These are phyloP conservation scores for Synchytrium microbalum DNA, from an alignment of 371 early-diverging fungal genomes.

Conservation along the genomic window DNA sequence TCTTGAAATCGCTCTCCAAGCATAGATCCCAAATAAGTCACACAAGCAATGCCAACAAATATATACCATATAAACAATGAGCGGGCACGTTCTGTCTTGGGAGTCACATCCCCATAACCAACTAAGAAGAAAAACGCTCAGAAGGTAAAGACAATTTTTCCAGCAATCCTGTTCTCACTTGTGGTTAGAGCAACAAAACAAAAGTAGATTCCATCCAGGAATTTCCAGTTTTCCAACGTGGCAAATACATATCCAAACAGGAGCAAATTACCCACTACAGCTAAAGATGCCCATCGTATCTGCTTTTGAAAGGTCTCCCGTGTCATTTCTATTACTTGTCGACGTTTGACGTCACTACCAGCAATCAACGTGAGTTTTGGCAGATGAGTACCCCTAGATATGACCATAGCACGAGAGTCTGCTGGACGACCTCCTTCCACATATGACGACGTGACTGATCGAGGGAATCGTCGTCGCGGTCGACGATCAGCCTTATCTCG, in stretches of 20 bases:
- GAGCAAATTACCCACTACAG: conserved; percentile 28
- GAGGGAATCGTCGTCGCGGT: background rate
- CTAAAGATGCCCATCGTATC: conserved; percentile 19
- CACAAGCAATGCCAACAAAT: conserved; percentile 31
- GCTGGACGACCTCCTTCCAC: background rate
- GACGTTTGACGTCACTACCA: conserved; percentile 12
- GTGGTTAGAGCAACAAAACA: conserved; percentile 31
- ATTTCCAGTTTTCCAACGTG: conserved; percentile 32
- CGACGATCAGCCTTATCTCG: background rate
- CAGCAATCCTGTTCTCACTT: conserved; percentile 18
- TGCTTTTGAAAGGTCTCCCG: conserved; percentile 24
- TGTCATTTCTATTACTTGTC: conserved; percentile 28
- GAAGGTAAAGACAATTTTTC: background rate
- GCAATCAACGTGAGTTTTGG: conserved; percentile 30
- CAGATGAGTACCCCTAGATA: conserved; percentile 23
- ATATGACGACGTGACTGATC: background rate
- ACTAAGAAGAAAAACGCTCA: background rate
- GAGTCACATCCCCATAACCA: conserved; percentile 39
- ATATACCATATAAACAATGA: conserved; percentile 43
- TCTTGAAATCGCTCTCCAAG: conserved; percentile 34
- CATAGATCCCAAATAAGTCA: conserved; percentile 38
- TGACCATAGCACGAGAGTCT: conserved; percentile 17
- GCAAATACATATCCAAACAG: conserved; percentile 33
- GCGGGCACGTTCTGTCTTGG: conserved; percentile 19
- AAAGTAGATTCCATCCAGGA: conserved; percentile 39